These are phyloP conservation scores for Aureobasidium pullulans DNA, from an alignment of 2,329 filamentous ascomycete genomes.

Conservation along the genomic window DNA sequence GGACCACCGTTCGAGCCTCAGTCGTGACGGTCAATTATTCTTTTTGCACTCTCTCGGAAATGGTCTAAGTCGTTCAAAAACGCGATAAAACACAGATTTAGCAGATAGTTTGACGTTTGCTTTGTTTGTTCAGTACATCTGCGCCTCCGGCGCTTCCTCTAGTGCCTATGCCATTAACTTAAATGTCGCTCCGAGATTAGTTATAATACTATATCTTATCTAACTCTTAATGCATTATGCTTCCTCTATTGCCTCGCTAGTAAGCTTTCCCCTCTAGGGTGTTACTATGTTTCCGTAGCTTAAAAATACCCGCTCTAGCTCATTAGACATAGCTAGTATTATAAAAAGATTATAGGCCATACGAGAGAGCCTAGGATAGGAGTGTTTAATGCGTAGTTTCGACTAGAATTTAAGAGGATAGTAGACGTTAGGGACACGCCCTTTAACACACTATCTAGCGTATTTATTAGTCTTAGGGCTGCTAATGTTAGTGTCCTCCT, in stretches of 20 bases:
- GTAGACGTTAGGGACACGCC: background rate
- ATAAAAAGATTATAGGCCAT: background rate
- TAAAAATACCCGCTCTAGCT: background rate
- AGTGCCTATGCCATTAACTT: no score
- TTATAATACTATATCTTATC: no score
- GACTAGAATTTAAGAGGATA: background rate
- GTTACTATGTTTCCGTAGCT: background rate
- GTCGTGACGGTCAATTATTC: background rate
- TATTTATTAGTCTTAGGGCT: background rate
- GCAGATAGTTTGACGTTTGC: no score
- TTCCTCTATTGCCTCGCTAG: no score
- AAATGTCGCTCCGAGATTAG: no score
- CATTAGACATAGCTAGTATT: background rate
- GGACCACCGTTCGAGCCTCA: background rate
- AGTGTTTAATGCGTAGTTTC: background rate
- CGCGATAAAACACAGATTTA: no score
- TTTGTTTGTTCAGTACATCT: no score
- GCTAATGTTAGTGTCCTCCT: background rate
- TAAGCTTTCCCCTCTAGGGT: no score
- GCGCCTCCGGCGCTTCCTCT: no score
- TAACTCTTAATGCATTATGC: no score
- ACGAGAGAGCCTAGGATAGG: background rate
- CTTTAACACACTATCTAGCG: background rate
- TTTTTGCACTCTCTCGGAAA: background rate
- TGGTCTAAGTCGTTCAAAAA: no score